phyloP scores from a whole-genome alignment of 2,329 filamentous ascomycete species.

The Berkeleyomyces basicola region DNA sequence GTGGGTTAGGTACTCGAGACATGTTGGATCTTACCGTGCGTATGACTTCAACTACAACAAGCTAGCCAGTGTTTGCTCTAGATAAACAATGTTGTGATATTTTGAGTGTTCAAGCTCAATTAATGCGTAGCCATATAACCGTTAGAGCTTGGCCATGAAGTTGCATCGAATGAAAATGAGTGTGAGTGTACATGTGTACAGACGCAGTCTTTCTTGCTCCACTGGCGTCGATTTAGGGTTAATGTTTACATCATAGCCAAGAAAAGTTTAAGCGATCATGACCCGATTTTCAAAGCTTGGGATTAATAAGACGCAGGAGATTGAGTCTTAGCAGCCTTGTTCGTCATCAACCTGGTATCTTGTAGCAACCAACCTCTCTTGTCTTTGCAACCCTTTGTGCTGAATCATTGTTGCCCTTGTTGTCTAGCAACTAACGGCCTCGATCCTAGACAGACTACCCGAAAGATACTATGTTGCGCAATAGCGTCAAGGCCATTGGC shows the following conservation, averaged over 20 bases:
- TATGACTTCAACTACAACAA: background rate
- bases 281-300: background rate
- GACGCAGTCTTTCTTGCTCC: background rate
- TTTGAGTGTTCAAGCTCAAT: background rate
- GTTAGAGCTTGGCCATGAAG: background rate
- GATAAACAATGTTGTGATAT: background rate
- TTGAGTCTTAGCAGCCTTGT: background rate
- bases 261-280: background rate
- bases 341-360: background rate
- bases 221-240: background rate
- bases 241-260: background rate
- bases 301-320: background rate
- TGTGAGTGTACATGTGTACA: background rate
- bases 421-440: background rate
- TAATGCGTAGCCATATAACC: background rate
- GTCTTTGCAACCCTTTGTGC: background rate
- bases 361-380: background rate
- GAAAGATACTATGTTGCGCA: constrained; percentile 9
- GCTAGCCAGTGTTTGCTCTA: background rate
- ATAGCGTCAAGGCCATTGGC: constrained; percentile 11
- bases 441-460: background rate
- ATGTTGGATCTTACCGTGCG: background rate
- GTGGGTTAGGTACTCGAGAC: background rate
- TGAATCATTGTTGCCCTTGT: background rate
- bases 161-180: background rate